phyloP scores from a whole-genome alignment of 2,329 filamentous ascomycete species.

The Juglanconis sp. region DNA sequence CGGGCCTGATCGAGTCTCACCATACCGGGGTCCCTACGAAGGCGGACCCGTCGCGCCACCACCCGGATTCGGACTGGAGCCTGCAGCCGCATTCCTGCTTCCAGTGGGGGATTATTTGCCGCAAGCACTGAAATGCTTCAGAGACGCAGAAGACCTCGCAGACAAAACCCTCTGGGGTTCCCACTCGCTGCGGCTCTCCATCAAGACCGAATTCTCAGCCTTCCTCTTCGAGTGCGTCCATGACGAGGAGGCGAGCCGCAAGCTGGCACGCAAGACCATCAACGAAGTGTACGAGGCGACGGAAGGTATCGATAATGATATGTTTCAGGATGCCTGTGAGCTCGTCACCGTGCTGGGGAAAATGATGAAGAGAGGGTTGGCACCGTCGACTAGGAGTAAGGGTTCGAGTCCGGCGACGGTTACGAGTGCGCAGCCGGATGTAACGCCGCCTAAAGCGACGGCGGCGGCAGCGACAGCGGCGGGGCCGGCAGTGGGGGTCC shows the following conservation, averaged over 20 bases:
- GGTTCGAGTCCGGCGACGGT: constrained; percentile 27
- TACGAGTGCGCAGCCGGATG: neutral
- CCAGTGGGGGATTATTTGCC: constrained; percentile 78
- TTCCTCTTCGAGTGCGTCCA: constrained; percentile 93
- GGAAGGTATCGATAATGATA: constrained; percentile 92
- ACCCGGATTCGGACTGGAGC: constrained; percentile 49
- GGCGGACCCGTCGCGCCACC: constrained; percentile 57
- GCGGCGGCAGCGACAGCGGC: neutral
- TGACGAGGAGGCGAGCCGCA: constrained; percentile 72
- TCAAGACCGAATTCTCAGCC: constrained; percentile 88
- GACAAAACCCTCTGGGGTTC: constrained; percentile 78
- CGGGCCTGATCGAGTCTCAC: neutral
- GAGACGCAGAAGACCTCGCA: constrained; percentile 70
- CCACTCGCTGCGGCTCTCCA: constrained; percentile 82
- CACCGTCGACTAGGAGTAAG: constrained; percentile 31
- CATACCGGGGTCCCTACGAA: constrained; percentile 30
- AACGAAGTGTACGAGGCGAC: constrained; percentile 86
- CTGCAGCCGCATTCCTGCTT: constrained; percentile 71
- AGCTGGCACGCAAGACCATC: constrained; percentile 77
- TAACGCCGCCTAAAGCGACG: neutral
- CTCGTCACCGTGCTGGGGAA: constrained; percentile 81
- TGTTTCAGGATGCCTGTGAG: constrained; percentile 88
- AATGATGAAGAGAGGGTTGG: constrained; percentile 75
- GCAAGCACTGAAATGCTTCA: constrained; percentile 76
- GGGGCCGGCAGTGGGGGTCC: neutral